Conservation (phyloP, 2,329 filamentous ascomycete species). For the Penicillium janthinellum region DNA sequence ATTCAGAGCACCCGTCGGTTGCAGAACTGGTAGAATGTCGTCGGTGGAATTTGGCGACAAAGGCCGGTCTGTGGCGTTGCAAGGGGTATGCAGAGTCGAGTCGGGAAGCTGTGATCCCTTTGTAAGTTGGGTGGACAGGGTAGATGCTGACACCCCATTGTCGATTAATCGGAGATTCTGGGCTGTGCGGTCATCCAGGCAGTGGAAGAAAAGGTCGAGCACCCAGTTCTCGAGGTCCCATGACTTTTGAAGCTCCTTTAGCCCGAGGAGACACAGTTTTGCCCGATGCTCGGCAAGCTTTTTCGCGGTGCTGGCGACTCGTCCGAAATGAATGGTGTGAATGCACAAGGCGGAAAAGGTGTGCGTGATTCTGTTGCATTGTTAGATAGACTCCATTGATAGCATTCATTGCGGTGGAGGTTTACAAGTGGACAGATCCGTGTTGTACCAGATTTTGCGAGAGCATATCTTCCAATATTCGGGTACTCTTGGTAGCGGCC, state of each 20-base stretch:
- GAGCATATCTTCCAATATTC: conserved; percentile 53
- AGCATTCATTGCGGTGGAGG: not conserved
- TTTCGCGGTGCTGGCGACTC: conserved; percentile 39
- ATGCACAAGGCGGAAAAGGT: conserved; percentile 53
- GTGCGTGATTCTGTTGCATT: conserved; percentile 45
- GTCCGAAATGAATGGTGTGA: conserved; percentile 49
- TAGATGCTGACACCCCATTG: conserved; percentile 2
- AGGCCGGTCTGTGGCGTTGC: not conserved
- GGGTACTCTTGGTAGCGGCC: conserved; percentile 49
- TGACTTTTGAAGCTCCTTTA: conserved; percentile 53
- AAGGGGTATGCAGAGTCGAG: conserved; percentile 7
- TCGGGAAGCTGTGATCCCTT: not conserved
- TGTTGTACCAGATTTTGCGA: conserved; percentile 48
- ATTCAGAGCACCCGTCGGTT: conserved; percentile 8
- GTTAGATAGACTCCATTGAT: not conserved
- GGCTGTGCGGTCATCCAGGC: conserved; percentile 50
- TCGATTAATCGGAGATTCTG: conserved; percentile 37
- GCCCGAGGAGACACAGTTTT: conserved; percentile 50
- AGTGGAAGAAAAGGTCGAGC: conserved; percentile 52
- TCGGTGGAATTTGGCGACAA: conserved; percentile 9
- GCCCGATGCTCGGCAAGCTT: conserved; percentile 53
- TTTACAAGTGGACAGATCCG: conserved; percentile 49
- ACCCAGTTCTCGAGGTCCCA: conserved; percentile 56
- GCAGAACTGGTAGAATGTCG: conserved; percentile 5
- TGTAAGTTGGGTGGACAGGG: not conserved